These are phyloP conservation scores for Aspergillus vadensis DNA, from an alignment of 2,329 filamentous ascomycete species.

Conservation along the genomic window DNA sequence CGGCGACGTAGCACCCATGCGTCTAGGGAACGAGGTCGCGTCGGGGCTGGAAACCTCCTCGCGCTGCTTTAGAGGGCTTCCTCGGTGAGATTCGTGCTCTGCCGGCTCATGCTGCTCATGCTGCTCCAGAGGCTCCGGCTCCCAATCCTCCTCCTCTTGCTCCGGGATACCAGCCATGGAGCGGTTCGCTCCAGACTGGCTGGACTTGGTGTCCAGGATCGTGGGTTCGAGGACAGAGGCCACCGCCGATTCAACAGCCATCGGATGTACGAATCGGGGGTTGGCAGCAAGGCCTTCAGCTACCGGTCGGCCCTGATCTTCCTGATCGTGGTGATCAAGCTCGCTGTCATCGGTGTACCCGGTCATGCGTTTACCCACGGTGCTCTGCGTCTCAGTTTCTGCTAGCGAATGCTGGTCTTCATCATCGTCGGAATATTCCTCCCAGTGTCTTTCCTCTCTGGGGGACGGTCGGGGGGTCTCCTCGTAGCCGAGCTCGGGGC, in stretches of 20 bases:
- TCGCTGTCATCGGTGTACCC: slow-evolving; percentile 60
- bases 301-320: slow-evolving; percentile 69
- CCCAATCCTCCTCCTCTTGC: slow-evolving; percentile 34
- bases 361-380: slow-evolving; percentile 54
- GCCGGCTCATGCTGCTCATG: slow-evolving; percentile 17
- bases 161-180: slow-evolving; percentile 45
- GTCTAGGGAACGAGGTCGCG: slow-evolving; percentile 42
- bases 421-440: slow-evolving; percentile 30
- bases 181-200: slow-evolving; percentile 49
- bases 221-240: slow-evolving; percentile 88
- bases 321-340: slow-evolving; percentile 57
- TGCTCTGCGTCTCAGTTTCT: slow-evolving; percentile 48
- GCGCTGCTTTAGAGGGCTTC: slow-evolving; percentile 51
- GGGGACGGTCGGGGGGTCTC: slow-evolving; percentile 31
- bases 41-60: slow-evolving; percentile 40
- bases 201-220: slow-evolving; percentile 64
- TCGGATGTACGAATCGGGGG: slow-evolving; percentile 71
- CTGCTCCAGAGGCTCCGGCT: slow-evolving; percentile 30
- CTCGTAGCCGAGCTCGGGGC: slow-evolving; percentile 43
- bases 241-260: slow-evolving; percentile 83
- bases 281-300: slow-evolving; percentile 70
- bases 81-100: slow-evolving; percentile 33
- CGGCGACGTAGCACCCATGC: slow-evolving; percentile 52
- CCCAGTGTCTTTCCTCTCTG: slow-evolving; percentile 24
- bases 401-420: slow-evolving; percentile 54